These are phyloP conservation scores for Erythrophleum fordii DNA, from an alignment of 306 rosid genomes.

Conservation along the genomic window DNA sequence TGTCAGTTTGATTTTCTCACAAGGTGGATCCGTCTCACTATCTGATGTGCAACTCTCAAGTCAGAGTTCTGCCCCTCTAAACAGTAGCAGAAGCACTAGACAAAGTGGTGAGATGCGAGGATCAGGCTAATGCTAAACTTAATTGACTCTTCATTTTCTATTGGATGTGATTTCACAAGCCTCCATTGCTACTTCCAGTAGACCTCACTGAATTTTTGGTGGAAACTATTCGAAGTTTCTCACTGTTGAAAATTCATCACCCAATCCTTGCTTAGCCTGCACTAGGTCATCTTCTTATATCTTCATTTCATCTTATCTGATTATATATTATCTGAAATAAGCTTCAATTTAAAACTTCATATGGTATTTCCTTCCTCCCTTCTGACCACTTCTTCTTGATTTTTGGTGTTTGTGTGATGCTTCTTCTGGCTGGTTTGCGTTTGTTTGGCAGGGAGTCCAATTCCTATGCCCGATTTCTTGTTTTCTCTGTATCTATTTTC, in stretches of 20 bases:
- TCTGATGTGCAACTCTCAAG: slow-evolving; percentile 69
- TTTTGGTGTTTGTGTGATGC: not conserved
- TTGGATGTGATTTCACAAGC: slow-evolving; percentile 34
- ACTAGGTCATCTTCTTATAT: slow-evolving; percentile 46
- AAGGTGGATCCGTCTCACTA: slow-evolving; percentile 60
- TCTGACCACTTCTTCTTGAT: slow-evolving; percentile 21
- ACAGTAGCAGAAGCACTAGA: slow-evolving; percentile 63
- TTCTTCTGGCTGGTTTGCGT: not conserved
- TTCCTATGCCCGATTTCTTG: not conserved
- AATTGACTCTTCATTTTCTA: not conserved
- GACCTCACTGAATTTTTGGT: slow-evolving; percentile 33
- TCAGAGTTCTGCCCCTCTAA: slow-evolving; percentile 61
- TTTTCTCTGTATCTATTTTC: not conserved
- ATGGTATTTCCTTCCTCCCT: slow-evolving; percentile 2
- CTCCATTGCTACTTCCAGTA: slow-evolving; percentile 21
- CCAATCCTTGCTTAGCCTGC: slow-evolving; percentile 38
- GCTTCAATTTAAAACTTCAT: slow-evolving; percentile 36
- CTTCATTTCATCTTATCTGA: slow-evolving; percentile 42
- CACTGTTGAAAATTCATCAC: slow-evolving; percentile 40
- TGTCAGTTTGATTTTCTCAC: slow-evolving; percentile 70
- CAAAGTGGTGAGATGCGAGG: slow-evolving; percentile 59
- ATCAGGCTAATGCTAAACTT: slow-evolving; percentile 13
- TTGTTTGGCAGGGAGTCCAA: not conserved
- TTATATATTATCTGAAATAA: slow-evolving; percentile 47
- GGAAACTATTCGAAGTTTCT: slow-evolving; percentile 50